phyloP scores from a whole-genome alignment of 768 basidiomycete genomes.

The Boletellus ananas region DNA sequence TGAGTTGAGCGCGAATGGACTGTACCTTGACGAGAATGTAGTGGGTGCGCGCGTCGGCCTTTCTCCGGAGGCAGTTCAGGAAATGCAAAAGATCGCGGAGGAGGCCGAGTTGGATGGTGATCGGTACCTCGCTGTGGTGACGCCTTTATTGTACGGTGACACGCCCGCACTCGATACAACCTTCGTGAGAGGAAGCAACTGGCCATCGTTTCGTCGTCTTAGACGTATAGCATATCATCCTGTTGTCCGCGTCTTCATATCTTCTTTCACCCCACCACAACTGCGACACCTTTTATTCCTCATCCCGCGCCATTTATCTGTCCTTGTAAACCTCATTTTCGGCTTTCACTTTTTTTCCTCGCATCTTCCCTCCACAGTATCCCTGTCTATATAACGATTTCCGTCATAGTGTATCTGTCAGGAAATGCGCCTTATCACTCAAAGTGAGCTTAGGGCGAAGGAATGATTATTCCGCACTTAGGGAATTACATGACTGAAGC shows the following conservation, averaged over 20 bases:
- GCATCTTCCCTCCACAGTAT: background rate
- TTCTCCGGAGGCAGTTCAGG: constrained; percentile 34
- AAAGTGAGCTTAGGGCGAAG: no score
- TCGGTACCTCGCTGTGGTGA: constrained; percentile 17
- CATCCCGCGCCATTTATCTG: background rate
- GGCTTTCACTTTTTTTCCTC: background rate
- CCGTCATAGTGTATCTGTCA: constrained; percentile 21
- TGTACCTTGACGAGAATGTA: constrained; percentile 47
- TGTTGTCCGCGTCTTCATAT: background rate
- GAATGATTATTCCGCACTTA: no score
- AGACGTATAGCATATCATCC: constrained; percentile 11
- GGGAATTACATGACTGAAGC: no score
- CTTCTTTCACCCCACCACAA: background rate
- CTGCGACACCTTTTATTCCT: constrained; percentile 12
- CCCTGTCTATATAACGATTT: constrained; percentile 11
- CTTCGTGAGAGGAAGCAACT: no score
- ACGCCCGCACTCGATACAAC: constrained; percentile 7
- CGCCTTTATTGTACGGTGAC: constrained; percentile 15
- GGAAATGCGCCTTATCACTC: no score
- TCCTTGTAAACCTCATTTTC: background rate
- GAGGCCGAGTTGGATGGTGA: constrained; percentile 27
- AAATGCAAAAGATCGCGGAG: constrained; percentile 35
- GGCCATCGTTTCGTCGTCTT: background rate
- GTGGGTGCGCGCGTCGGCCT: constrained; percentile 34
- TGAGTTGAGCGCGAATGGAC: background rate